phyloP scores from a whole-genome alignment of 768 basidiomycete genomes.

The Naematelia encephala region DNA sequence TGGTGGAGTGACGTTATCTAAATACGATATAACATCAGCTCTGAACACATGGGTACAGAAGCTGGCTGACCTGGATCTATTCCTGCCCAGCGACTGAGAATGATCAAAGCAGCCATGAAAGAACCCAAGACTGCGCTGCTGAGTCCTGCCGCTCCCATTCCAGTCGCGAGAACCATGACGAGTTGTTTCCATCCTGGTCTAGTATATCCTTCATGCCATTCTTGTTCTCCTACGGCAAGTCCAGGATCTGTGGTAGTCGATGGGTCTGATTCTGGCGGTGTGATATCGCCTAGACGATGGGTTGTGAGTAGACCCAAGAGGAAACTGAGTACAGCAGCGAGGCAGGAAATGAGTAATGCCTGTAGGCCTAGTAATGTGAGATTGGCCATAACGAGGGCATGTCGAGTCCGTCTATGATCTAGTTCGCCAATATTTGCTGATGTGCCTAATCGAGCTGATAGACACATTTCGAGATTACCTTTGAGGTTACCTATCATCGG shows the following conservation, averaged over 20 bases:
- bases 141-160: slow-evolving; percentile 72
- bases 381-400: slow-evolving; percentile 72
- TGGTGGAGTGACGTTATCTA: slow-evolving; percentile 94
- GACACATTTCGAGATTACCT: slow-evolving; percentile 97
- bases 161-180: slow-evolving; percentile 52
- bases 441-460: slow-evolving; percentile 91
- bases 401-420: slow-evolving; percentile 64
- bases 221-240: slow-evolving; percentile 30
- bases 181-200: slow-evolving; percentile 52
- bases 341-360: slow-evolving; percentile 79
- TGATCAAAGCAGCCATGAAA: slow-evolving; percentile 83
- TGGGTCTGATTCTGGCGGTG: slow-evolving; percentile 12
- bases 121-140: slow-evolving; percentile 78
- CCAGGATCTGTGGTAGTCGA: slow-evolving; percentile 23
- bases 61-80: slow-evolving; percentile 71
- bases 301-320: slow-evolving; percentile 59
- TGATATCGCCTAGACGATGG: slow-evolving; percentile 44
- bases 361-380: slow-evolving; percentile 86
- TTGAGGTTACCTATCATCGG: slow-evolving; percentile 88
- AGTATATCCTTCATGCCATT: slow-evolving; percentile 49
- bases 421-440: slow-evolving; percentile 89
- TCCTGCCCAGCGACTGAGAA: slow-evolving; percentile 69
- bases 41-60: not conserved
- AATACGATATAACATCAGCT: not conserved
- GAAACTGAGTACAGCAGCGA: slow-evolving; percentile 76